Evolutionary conservation across 1,139 yeast species (phyloP).

Genomic region (Candida sp.): DNA sequence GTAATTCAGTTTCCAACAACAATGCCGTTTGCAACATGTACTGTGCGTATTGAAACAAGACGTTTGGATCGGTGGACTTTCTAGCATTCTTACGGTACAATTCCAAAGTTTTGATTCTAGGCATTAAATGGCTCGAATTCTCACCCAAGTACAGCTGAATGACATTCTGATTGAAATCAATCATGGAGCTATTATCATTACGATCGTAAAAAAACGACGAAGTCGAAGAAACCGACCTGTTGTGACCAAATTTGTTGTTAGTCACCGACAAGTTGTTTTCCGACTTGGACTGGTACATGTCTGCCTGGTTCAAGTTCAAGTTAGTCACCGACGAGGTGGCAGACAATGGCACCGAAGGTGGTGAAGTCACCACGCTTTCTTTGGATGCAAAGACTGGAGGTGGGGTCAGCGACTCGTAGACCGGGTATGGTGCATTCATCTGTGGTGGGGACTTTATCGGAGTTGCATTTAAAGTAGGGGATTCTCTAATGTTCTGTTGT

Average conservation of each 20-base stretch:
- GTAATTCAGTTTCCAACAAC: conserved; percentile 42
- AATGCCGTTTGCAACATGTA: conserved; percentile 88
- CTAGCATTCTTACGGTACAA: conserved; percentile 86
- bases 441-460: conserved; percentile 8
- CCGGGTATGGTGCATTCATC: conserved; percentile 17
- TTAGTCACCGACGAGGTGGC: conserved; percentile 46
- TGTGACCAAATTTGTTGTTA: conserved; percentile 28
- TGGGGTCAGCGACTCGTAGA: conserved; percentile 23
- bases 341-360: conserved; percentile 36
- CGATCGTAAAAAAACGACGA: conserved; percentile 41
- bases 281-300: conserved; percentile 24
- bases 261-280: conserved; percentile 31
- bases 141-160: conserved; percentile 57
- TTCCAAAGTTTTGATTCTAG: conserved; percentile 86
- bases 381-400: conserved; percentile 22
- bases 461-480: conserved; percentile 8
- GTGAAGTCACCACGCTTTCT: conserved; percentile 23
- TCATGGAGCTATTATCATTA: conserved; percentile 37
- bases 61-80: conserved; percentile 83
- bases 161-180: conserved; percentile 46
- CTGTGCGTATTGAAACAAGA: conserved; percentile 90
- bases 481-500: conserved; percentile 2
- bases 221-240: conserved; percentile 43
- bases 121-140: conserved; percentile 58
- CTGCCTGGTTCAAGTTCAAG: conserved; percentile 27